A percentile compares a stretch with the other conserved stretches of the same genome.
These are phyloP conservation scores for Penicillium sp. DNA, from an alignment of 2,329 filamentous ascomycete species.

Conservation along the genomic window DNA sequence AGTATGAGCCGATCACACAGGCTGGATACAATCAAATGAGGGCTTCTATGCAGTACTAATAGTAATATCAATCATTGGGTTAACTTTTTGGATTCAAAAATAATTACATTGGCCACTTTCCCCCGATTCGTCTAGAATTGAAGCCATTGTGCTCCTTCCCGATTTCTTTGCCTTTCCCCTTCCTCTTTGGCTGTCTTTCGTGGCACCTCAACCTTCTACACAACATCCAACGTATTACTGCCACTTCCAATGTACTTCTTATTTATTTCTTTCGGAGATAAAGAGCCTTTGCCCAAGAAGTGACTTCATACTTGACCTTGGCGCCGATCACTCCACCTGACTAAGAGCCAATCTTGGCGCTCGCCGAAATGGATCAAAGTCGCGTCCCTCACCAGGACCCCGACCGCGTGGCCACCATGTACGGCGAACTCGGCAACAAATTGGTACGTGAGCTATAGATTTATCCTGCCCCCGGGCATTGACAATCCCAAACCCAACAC, in stretches of 20 bases:
- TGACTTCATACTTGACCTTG: slow-evolving; percentile 2
- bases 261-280: background rate
- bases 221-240: background rate
- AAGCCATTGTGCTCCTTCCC: background rate
- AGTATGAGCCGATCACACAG: slow-evolving; percentile 53
- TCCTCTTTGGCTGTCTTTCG: background rate
- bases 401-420: slow-evolving; percentile 58
- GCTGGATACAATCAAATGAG: slow-evolving; percentile 35
- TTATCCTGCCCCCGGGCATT: background rate
- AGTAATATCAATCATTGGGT: background rate
- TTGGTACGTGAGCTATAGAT: slow-evolving; percentile 55
- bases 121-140: background rate
- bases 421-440: slow-evolving; percentile 84
- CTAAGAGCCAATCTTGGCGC: slow-evolving; percentile 25
- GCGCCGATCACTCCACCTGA: slow-evolving; percentile 22
- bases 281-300: background rate
- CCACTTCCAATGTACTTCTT: background rate
- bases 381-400: slow-evolving; percentile 22
- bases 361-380: slow-evolving; percentile 23
- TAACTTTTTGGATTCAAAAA: background rate
- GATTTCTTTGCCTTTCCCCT: background rate
- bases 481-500: background rate
- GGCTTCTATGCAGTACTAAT: slow-evolving; percentile 21
- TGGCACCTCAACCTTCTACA: background rate
- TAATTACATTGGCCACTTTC: background rate